A percentile compares a stretch with the other conserved stretches of the same genome.
Evolutionary conservation across 2,329 filamentous ascomycete genomes (phyloP).

Genomic region (Leptographium wingfieldii): DNA sequence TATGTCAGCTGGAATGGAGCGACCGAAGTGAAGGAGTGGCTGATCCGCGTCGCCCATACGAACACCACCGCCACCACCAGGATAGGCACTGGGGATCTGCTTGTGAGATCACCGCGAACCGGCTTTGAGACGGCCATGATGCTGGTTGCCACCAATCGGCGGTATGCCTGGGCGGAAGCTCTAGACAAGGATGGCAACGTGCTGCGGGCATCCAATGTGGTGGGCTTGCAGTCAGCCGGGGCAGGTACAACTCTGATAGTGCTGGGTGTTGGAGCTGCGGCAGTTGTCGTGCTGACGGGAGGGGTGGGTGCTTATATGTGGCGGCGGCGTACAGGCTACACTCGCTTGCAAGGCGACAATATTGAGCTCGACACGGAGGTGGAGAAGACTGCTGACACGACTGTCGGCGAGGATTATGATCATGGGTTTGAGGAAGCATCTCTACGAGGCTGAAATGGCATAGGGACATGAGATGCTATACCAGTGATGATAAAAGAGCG

Average conservation of each 20-base stretch:
- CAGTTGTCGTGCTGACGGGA: background rate
- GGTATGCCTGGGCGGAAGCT: constrained; percentile 5
- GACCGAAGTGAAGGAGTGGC: constrained; percentile 8
- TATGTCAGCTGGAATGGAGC: background rate
- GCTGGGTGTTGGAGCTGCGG: background rate
- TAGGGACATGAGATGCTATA: background rate
- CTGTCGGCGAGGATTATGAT: background rate
- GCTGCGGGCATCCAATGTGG: background rate
- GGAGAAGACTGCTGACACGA: background rate
- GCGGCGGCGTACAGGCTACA: background rate
- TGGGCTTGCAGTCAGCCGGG: background rate
- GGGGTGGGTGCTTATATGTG: background rate
- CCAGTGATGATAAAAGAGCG: too few relatives aligned
- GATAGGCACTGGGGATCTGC: background rate
- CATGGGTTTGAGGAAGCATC: background rate
- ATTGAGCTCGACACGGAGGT: background rate
- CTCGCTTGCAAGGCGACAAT: background rate
- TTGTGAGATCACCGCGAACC: background rate
- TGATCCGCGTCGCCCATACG: background rate
- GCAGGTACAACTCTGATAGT: background rate
- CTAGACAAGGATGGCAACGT: constrained; percentile 3
- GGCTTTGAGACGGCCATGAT: background rate
- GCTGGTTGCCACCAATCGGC: background rate
- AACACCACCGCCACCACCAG: background rate
- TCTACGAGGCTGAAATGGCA: background rate